Percentiles rank a stretch among this genome's conserved stretches.
Conservation (phyloP, 2,329 filamentous ascomycete genomes). For the Ophiocordyceps australis region DNA sequence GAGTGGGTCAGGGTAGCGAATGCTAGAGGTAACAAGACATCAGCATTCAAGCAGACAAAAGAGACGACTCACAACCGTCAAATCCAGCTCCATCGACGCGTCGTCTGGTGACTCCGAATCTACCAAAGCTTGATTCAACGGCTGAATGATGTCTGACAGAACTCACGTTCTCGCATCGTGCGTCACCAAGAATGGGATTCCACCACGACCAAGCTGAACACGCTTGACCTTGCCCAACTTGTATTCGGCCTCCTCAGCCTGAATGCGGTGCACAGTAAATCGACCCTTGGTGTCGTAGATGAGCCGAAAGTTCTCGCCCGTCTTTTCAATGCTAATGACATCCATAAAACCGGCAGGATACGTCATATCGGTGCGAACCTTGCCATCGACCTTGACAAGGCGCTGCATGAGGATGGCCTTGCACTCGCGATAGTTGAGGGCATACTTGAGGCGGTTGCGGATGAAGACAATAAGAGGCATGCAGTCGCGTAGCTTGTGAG, state of each 20-base stretch:
- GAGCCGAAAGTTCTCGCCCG: conserved; percentile 99
- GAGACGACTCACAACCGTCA: conserved; percentile 34
- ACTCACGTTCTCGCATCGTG: conserved; percentile 99
- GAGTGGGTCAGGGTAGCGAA: conserved; percentile 94
- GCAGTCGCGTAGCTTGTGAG: conserved; percentile 99
- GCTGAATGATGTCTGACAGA: conserved; percentile 96
- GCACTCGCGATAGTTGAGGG: conserved; percentile 94
- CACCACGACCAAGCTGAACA: conserved; percentile 96
- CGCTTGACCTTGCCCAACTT: conserved; percentile 99
- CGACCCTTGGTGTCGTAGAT: conserved; percentile 99
- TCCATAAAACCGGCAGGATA: conserved; percentile 99
- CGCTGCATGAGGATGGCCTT: conserved; percentile 98
- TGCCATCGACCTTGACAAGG: conserved; percentile 98
- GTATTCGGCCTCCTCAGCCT: conserved; percentile 96
- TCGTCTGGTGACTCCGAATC: conserved; percentile 21
- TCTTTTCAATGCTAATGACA: conserved; percentile 99
- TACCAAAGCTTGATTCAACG: conserved; percentile 99
- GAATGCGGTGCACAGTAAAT: conserved; percentile 99
- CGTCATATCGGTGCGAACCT: conserved; percentile 97
- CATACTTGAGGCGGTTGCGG: conserved; percentile 95
- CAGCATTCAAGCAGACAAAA: conserved; percentile 18
- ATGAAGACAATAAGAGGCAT: conserved; percentile 98
- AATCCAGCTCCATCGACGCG: conserved; percentile 14
- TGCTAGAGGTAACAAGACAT: conserved; percentile 35
- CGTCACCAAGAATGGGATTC: conserved; percentile 99